Percentiles rank a stretch among this genome's conserved stretches.
These are phyloP conservation scores for Raphanus hybrid DNA, from an alignment of 441 rosid species.

Conservation along the genomic window DNA sequence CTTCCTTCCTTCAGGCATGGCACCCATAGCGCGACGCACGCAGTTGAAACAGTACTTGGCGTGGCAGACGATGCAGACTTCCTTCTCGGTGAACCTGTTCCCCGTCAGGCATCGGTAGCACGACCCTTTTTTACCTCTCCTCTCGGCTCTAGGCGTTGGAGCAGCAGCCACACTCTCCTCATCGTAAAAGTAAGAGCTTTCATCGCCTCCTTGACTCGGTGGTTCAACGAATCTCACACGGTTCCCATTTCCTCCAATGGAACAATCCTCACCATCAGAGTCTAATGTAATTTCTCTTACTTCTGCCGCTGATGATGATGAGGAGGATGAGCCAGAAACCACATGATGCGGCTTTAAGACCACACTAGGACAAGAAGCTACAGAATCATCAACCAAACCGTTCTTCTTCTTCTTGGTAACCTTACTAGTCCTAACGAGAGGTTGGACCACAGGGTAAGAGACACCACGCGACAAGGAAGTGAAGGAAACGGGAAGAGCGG, in stretches of 20 bases:
- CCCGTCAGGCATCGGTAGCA: constrained; percentile 66
- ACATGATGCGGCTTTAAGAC: constrained; percentile 31
- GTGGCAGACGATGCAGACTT: constrained; percentile 64
- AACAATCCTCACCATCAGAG: neutral
- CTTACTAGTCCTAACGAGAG: constrained; percentile 42
- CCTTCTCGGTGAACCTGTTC: constrained; percentile 59
- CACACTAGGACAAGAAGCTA: constrained; percentile 25
- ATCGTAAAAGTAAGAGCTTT: constrained; percentile 45
- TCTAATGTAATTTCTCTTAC: too few species aligned
- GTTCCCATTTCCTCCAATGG: constrained; percentile 29
- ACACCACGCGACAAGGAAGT: constrained; percentile 33
- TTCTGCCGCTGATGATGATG: constrained; percentile 14
- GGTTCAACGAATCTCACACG: constrained; percentile 72
- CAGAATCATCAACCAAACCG: constrained; percentile 24
- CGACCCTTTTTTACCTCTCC: constrained; percentile 58
- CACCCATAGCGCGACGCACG: constrained; percentile 72
- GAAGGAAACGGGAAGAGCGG: constrained; percentile 46
- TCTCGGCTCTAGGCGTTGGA: constrained; percentile 47
- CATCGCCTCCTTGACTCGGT: constrained; percentile 49
- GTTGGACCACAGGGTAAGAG: constrained; percentile 56
- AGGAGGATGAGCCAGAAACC: constrained; percentile 39
- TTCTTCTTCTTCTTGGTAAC: constrained; percentile 25
- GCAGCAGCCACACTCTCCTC: constrained; percentile 25
- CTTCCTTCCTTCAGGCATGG: constrained; percentile 82
- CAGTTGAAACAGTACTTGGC: constrained; percentile 64